Percentiles rank a stretch among this genome's conserved stretches.
These are phyloP conservation scores for Penicillium sp. DNA, from an alignment of 2,329 filamentous ascomycete species.

Conservation along the genomic window DNA sequence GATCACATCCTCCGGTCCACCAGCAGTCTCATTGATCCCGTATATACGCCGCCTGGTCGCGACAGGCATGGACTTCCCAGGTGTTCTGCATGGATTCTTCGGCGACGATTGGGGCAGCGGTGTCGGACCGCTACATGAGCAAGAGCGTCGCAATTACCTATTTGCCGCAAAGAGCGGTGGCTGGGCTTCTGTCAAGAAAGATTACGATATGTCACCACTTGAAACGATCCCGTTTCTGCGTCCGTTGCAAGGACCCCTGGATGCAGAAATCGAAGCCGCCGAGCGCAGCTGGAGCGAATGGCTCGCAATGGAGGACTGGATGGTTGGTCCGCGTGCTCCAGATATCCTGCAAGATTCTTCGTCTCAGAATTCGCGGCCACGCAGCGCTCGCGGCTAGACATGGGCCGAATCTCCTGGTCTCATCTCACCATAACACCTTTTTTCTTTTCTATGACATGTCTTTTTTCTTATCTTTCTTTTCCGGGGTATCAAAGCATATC, in stretches of 20 bases:
- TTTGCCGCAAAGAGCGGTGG: slow-evolving; percentile 92
- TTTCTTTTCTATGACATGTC: slow-evolving; percentile 2
- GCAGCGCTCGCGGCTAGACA: slow-evolving; percentile 34
- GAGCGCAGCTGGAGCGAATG: slow-evolving; percentile 91
- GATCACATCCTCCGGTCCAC: slow-evolving; percentile 40
- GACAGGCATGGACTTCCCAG: slow-evolving; percentile 85
- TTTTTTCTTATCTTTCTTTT: slow-evolving; percentile 4
- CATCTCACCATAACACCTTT: background rate
- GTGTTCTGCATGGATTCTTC: slow-evolving; percentile 92
- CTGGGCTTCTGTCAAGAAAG: slow-evolving; percentile 85
- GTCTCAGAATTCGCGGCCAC: slow-evolving; percentile 39
- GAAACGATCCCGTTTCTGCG: slow-evolving; percentile 87
- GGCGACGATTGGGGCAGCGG: slow-evolving; percentile 89
- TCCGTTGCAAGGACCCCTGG: slow-evolving; percentile 75
- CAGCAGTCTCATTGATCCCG: slow-evolving; percentile 73
- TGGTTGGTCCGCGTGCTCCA: slow-evolving; percentile 83
- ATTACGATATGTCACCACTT: slow-evolving; percentile 84
- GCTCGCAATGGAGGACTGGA: slow-evolving; percentile 98
- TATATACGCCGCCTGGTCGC: slow-evolving; percentile 89
- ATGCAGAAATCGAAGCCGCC: slow-evolving; percentile 79
- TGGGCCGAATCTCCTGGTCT: background rate
- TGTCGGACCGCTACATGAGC: slow-evolving; percentile 80
- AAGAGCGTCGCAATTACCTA: slow-evolving; percentile 89
- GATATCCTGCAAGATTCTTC: slow-evolving; percentile 46
- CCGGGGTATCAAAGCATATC: slow-evolving; percentile 8